These are phyloP conservation scores for Diplodia seriata DNA, from an alignment of 2,329 filamentous ascomycete genomes.

Conservation along the genomic window DNA sequence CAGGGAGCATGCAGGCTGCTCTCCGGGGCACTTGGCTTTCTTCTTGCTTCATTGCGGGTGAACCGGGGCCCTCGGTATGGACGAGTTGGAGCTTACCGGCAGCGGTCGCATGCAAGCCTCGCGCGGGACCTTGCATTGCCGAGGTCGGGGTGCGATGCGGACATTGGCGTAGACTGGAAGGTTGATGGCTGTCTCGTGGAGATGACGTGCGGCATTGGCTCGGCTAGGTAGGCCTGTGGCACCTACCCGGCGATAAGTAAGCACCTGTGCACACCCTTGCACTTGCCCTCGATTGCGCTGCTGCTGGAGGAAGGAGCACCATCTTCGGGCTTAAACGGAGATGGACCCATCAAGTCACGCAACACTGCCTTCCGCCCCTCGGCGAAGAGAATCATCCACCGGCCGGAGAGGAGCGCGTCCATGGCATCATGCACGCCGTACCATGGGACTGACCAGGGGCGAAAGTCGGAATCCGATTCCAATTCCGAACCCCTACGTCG, in stretches of 20 bases:
- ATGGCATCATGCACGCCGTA: no score
- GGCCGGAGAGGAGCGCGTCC: no score
- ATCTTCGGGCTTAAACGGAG: no score
- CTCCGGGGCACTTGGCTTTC: conserved; percentile 1
- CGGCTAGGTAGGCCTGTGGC: not conserved
- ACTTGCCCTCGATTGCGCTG: no score
- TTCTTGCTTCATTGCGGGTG: not conserved
- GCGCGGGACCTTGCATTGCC: not conserved
- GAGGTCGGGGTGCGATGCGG: not conserved
- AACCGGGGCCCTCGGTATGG: not conserved
- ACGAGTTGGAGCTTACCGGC: not conserved
- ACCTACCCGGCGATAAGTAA: not conserved
- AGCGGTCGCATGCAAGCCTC: not conserved
- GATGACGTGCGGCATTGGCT: not conserved
- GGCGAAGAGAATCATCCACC: no score
- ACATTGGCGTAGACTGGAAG: not conserved
- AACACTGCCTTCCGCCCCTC: no score
- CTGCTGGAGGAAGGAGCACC: no score
- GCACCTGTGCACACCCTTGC: no score
- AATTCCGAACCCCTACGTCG: no score
- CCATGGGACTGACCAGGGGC: no score
- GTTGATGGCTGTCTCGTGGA: not conserved
- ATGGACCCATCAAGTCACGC: no score
- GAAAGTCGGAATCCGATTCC: no score
- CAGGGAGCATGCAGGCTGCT: conserved; percentile 5